A percentile compares a stretch with the other conserved stretches of the same genome.
These are phyloP conservation scores for Claviceps humidiphila DNA, from an alignment of 2,329 filamentous ascomycete genomes.

Conservation along the genomic window DNA sequence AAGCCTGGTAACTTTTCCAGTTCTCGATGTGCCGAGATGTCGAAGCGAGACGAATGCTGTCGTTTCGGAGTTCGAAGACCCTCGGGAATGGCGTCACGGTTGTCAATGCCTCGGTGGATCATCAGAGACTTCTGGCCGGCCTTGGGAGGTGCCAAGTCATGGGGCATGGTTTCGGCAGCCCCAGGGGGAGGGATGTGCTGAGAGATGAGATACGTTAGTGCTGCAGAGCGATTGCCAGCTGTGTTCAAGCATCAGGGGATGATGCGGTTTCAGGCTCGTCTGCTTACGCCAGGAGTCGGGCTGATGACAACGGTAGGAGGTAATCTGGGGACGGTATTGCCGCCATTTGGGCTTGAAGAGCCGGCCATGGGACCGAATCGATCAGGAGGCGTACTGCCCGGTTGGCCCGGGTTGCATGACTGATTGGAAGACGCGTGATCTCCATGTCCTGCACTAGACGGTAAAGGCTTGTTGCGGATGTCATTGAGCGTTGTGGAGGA, in stretches of 20 bases:
- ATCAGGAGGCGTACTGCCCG: slow-evolving; percentile 22
- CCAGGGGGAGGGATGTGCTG: slow-evolving; percentile 83
- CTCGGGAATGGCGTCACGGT: slow-evolving; percentile 83
- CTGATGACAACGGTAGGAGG: slow-evolving; percentile 89
- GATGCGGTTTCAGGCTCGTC: background rate
- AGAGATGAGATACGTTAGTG: background rate
- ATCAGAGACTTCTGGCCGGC: slow-evolving; percentile 78
- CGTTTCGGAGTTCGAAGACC: slow-evolving; percentile 89
- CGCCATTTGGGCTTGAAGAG: slow-evolving; percentile 23
- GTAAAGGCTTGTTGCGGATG: slow-evolving; percentile 66
- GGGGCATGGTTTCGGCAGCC: slow-evolving; percentile 93
- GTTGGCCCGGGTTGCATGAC: slow-evolving; percentile 26
- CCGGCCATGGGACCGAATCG: slow-evolving; percentile 26
- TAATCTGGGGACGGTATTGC: slow-evolving; percentile 27
- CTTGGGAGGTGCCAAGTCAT: slow-evolving; percentile 89
- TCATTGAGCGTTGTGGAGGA: slow-evolving; percentile 82
- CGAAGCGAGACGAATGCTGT: slow-evolving; percentile 94
- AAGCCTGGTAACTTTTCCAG: slow-evolving; percentile 95
- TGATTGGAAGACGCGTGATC: slow-evolving; percentile 29
- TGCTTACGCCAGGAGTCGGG: slow-evolving; percentile 75
- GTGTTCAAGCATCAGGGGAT: background rate
- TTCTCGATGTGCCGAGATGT: slow-evolving; percentile 93
- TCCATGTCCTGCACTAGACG: slow-evolving; percentile 36
- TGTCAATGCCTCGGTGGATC: slow-evolving; percentile 73
- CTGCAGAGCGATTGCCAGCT: background rate